Evolutionary conservation across 768 basidiomycete genomes (phyloP), one percentile per base, ranked within the genome.

Genomic region (Lactarius hengduanensis): DNA sequence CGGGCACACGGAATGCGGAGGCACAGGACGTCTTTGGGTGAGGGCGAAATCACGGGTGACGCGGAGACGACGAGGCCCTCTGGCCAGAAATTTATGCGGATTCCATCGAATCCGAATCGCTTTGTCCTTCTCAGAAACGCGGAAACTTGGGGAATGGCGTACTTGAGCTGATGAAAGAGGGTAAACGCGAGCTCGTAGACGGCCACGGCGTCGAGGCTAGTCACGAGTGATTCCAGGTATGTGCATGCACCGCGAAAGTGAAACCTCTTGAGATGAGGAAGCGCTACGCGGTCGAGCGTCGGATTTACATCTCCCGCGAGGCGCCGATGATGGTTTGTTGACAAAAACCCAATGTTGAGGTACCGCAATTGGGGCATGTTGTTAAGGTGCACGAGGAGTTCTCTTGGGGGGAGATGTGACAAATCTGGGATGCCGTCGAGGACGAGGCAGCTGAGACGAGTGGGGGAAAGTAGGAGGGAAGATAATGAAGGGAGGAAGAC

Each of bases 311-410:
- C 28, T 61, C 61, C 28, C 16, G 4, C 18, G 4, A 22, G 8
- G 8, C 20, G 50, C 36, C 3, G 36, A 53, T 11, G 22, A 15
- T 22, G 53, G 30, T 10, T 36, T 2, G 50, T 4, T 18, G 53
- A 62, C 32, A 62, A 55, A 50, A 62, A 62, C 0, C 38, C 53
- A 26, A 62, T 55, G 26, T 55, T 62, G 38, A 62, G 61, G 26
- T 20, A 53, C 20, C 5, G 50, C 20, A 62, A 5, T 26, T 30
- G 36, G 50, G 53, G 50, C 61, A 62, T 62, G 9, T 16, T 15
- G 38, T 36, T 16, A 36, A 62, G 61, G n/a, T 62, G 26, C 34
- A 3, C 9, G 32, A 62, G 18, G 9, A 62, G 36, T 50, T 5
- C 38, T 20, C 38, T 50, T 30, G 61, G 61, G 10, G 61, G 61